These are phyloP conservation scores for Linderina pennispora DNA, from an alignment of 192 early-diverging fungal species.

Conservation along the genomic window DNA sequence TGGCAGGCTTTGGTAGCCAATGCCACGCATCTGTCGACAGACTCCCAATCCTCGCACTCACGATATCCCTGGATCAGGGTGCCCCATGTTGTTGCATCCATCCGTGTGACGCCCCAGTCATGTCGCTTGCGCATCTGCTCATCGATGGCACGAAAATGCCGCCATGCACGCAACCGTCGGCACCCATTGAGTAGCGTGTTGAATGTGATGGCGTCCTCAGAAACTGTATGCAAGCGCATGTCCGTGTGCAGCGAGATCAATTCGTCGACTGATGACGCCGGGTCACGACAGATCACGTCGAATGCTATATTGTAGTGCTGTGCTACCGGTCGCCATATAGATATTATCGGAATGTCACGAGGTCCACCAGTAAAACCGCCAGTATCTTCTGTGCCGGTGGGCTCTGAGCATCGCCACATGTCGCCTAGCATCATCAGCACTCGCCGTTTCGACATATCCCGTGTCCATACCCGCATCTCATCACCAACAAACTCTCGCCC, in stretches of 20 bases:
- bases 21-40: constrained; percentile 23
- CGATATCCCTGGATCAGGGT: constrained; percentile 33
- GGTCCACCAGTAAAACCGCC: no score
- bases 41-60: constrained; percentile 25
- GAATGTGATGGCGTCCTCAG: constrained; percentile 33
- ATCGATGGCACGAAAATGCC: constrained; percentile 17
- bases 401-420: constrained; percentile 29
- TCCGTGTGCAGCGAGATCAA: constrained; percentile 17
- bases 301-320: constrained; percentile 34
- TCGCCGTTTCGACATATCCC: constrained; percentile 25
- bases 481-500: constrained; percentile 3
- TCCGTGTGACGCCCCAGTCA: constrained; percentile 30
- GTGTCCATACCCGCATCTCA: constrained; percentile 11
- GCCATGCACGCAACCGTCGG: constrained; percentile 23
- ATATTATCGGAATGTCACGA: no score
- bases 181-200: constrained; percentile 42
- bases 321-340: constrained; percentile 20
- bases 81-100: constrained; percentile 34
- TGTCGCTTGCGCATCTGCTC: constrained; percentile 25
- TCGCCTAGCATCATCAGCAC: constrained; percentile 37
- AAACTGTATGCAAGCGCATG: constrained; percentile 23
- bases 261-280: constrained; percentile 10
- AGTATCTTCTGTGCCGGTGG: neutral
- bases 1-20: constrained; percentile 11
- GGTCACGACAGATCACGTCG: constrained; percentile 29